Base-by-base conservation (phyloP, 1,284 basidiomycete species). In the Ganoderma resinaceum region DNA sequence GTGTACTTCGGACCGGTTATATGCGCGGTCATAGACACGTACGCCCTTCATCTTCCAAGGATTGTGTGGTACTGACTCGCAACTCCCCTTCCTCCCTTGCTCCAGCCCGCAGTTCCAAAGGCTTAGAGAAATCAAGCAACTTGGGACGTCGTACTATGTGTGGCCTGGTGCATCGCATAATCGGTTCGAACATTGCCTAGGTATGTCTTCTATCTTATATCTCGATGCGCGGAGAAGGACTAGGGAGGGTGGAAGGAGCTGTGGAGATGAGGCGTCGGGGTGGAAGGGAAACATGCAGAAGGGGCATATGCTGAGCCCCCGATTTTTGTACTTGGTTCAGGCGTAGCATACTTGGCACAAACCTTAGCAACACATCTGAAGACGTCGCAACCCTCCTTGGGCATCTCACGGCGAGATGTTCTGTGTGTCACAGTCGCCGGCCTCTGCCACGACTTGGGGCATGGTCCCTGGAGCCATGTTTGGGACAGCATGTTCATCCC, bases 141-240 rank as follows among this genome's bases (percentile, higher is more conserved):
- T 95, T 2, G 93, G 93, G 0, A 87, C 91, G 4, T 86, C 89
- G 0, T 90, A 89, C 73, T 89, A 87, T 71, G 91, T 94, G 33
- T 95, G 91, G 86, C 89, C 90, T 0, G 85, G 90, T 3, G 93
- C 91, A 0, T 85, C 89, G 0, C 93, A 95, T 75, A 94, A 89
- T 71, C 86, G 93, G 0, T 94, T 95, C 70, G 93, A 95, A 74
- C 93, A 95, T 75, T 90, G 86, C 70, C 81, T 95, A 23, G 93
- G 92, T 91, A 66, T 60, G 85, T 69, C 20, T 16, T 9, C 62
- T 40, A 61, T 42, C 35, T 37, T 49, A 67, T 31, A 35, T 66
- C 3, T n/a, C 12, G n/a, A 55, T 29, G 43, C 16, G 9, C 26
- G 37, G 62, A 5, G 46, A 52, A 26, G 23, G 46, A 52, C 3